Base-by-base conservation (phyloP, 768 basidiomycete species). In the Pilatotrama ljubarskyi region DNA sequence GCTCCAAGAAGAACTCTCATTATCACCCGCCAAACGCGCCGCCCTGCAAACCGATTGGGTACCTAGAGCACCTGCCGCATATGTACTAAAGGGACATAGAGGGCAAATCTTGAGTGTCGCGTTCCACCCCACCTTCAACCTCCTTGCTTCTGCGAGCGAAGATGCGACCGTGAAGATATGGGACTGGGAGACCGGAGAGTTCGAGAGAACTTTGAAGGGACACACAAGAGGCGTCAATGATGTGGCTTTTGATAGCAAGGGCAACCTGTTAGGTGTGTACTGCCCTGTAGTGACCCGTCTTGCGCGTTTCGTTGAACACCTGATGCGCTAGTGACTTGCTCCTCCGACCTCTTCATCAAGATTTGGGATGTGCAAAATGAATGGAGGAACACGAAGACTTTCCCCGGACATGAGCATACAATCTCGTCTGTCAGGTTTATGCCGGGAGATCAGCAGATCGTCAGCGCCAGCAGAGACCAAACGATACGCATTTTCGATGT, bases 31-130 rank as follows among this genome's bases (percentile, higher is more conserved):
- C 47, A 80, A 71, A 71, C 82, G 83, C 37, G 84, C 84, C 37
- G 82, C 81, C 50, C 80, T 84, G 63, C 85, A 90, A 65, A 80
- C 82, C 51, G 93, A 93, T 71, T 97, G 94, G 93, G 79, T 96
- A 35, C 95, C 95, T 14, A 84, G 92, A 43, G 86, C 90, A 7
- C 91, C 93, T 26, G 87, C 93, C 14, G 83, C 87, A 58, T 91
- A 88, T 89, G 42, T 83, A 90, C 71, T 84, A 8, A 73, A 77
- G 2, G 80, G 81, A 13, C 82, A 84, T 61, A 73, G 82, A 40
- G 58, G 46, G 15, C 60, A 64, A 43, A 53, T 67, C 0, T 38
- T 51, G 29, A 63, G 74, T 41, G 78, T 85, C n/a, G 76, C 82
- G 1, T 85, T 85, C 61, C 84, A 85, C 64, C 84, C 84, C 0